phyloP scores from a whole-genome alignment of 306 rosid species.

The Glycine latifolia region DNA sequence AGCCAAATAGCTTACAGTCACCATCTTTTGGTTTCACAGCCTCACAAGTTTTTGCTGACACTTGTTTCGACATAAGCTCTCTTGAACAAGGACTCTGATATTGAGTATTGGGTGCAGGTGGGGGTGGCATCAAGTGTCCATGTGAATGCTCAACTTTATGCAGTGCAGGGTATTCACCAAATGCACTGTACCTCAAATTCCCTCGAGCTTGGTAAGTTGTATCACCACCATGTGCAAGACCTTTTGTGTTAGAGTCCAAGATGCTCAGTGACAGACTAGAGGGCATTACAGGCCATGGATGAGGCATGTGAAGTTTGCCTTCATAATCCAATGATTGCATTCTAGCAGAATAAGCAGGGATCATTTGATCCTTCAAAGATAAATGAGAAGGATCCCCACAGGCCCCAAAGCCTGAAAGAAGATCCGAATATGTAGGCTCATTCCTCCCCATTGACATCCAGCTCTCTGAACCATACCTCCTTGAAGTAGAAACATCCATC shows the following conservation, averaged over 20 bases:
- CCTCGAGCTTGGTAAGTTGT: slow-evolving; percentile 62
- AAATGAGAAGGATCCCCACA: slow-evolving; percentile 45
- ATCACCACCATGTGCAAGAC: slow-evolving; percentile 56
- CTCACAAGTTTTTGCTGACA: slow-evolving; percentile 53
- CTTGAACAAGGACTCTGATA: slow-evolving; percentile 58
- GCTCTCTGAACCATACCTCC: slow-evolving; percentile 65
- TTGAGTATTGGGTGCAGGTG: slow-evolving; percentile 53
- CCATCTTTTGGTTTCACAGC: slow-evolving; percentile 66
- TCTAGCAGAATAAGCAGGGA: slow-evolving; percentile 52
- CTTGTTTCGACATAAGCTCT: slow-evolving; percentile 54
- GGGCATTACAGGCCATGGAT: slow-evolving; percentile 66
- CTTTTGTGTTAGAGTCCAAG: slow-evolving; percentile 63
- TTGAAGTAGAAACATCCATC: slow-evolving; percentile 66
- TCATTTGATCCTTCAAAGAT: slow-evolving; percentile 38
- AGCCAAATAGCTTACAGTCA: slow-evolving; percentile 84
- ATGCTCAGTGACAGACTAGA: slow-evolving; percentile 66
- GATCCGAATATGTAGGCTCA: slow-evolving; percentile 80
- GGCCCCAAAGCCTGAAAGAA: slow-evolving; percentile 72
- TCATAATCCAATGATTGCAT: slow-evolving; percentile 63
- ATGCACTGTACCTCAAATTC: slow-evolving; percentile 57
- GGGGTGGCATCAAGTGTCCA: slow-evolving; percentile 80
- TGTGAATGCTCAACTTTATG: slow-evolving; percentile 64
- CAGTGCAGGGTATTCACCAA: slow-evolving; percentile 56
- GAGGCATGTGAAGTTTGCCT: slow-evolving; percentile 61
- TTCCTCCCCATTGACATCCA: slow-evolving; percentile 73